phyloP scores from a whole-genome alignment of 768 basidiomycete species.

The Clitopilus passeckerianus region DNA sequence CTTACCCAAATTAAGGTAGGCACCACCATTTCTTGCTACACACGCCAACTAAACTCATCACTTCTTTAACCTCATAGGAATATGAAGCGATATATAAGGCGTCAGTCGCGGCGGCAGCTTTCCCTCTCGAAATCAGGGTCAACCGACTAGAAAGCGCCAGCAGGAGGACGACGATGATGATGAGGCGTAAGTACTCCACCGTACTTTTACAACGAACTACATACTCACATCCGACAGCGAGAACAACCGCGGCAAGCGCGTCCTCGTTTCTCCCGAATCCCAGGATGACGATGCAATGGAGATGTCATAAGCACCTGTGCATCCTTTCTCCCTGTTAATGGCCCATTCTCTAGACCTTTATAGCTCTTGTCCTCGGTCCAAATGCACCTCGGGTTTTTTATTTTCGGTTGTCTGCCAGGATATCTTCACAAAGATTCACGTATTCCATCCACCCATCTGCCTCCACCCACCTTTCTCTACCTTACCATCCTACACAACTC shows the following conservation, averaged over 20 bases:
- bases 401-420: not conserved
- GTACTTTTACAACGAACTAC: slow-evolving; percentile 15
- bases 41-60: not conserved
- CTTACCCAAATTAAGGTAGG: slow-evolving; percentile 85
- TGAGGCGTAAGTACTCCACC: slow-evolving; percentile 23
- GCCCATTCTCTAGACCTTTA: not conserved
- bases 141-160: slow-evolving; percentile 54
- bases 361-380: not conserved
- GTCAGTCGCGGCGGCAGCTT: slow-evolving; percentile 58
- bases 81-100: slow-evolving; percentile 92
- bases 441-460: not conserved
- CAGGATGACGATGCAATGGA: slow-evolving; percentile 47
- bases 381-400: not conserved
- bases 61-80: slow-evolving; percentile 45
- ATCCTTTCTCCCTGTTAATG: not conserved
- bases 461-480: slow-evolving; percentile 1
- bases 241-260: slow-evolving; percentile 34
- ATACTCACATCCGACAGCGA: not conserved
- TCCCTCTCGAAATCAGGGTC: slow-evolving; percentile 44
- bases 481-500: not conserved
- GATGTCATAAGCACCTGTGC: slow-evolving; percentile 31
- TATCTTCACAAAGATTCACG: not conserved
- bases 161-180: slow-evolving; percentile 75
- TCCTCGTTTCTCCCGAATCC: slow-evolving; percentile 28
- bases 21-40: not conserved